Conservation (phyloP, 2,329 filamentous ascomycete species). For the Dichotomopilus funicola region DNA sequence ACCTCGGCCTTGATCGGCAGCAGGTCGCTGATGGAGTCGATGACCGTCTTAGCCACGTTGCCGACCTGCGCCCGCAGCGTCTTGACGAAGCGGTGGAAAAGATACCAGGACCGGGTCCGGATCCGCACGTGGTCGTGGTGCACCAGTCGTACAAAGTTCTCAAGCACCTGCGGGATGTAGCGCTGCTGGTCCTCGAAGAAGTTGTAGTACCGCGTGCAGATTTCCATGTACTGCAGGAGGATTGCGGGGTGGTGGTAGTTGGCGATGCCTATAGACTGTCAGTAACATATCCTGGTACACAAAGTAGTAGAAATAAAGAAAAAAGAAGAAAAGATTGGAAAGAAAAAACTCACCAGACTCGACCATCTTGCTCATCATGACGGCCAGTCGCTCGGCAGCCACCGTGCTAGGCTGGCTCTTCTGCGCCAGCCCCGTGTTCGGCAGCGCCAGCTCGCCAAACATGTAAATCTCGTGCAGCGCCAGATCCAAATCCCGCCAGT, state of each 20-base stretch:
- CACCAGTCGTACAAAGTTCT: slow-evolving; percentile 84
- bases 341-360: slow-evolving; percentile 59
- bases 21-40: slow-evolving; percentile 82
- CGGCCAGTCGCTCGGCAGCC: slow-evolving; percentile 73
- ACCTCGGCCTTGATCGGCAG: slow-evolving; percentile 87
- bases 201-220: slow-evolving; percentile 85
- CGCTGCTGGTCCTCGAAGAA: slow-evolving; percentile 84
- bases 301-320: too few species aligned
- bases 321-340: too few species aligned
- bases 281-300: background rate
- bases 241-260: slow-evolving; percentile 86
- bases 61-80: slow-evolving; percentile 78
- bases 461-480: slow-evolving; percentile 92
- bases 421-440: slow-evolving; percentile 74
- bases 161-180: slow-evolving; percentile 78
- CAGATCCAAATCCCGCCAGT: slow-evolving; percentile 93
- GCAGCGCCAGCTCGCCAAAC: slow-evolving; percentile 90
- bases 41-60: slow-evolving; percentile 84
- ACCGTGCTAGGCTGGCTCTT: slow-evolving; percentile 77
- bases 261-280: slow-evolving; percentile 57
- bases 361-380: slow-evolving; percentile 95
- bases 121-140: slow-evolving; percentile 85
- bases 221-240: slow-evolving; percentile 96
- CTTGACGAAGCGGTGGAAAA: slow-evolving; percentile 89
- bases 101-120: slow-evolving; percentile 89